A percentile compares a stretch with the other conserved stretches of the same genome.
These are phyloP conservation scores for Backusella morwellensis DNA, from an alignment of 192 early-diverging fungal genomes.

Conservation along the genomic window DNA sequence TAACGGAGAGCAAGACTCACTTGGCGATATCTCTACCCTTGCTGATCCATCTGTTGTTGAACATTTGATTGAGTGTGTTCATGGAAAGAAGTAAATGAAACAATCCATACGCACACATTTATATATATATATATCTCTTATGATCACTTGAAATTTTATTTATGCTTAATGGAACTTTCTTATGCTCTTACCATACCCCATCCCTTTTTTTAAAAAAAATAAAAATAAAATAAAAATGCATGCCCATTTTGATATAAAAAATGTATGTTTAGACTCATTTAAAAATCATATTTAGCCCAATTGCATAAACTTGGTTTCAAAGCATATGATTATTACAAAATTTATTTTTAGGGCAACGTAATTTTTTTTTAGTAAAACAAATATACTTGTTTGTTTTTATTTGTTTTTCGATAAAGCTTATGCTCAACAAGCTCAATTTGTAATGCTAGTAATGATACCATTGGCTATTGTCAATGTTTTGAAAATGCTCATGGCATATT, in stretches of 20 bases:
- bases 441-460: background rate
- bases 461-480: background rate
- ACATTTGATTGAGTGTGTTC: constrained; percentile 15
- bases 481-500: background rate
- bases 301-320: background rate
- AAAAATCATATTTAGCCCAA: background rate
- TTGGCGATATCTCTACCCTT: constrained; percentile 89
- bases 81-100: constrained; percentile 1
- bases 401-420: background rate
- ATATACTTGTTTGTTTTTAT: background rate
- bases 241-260: background rate
- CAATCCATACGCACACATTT: background rate
- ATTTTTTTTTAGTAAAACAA: background rate
- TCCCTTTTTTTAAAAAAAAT: background rate
- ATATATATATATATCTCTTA: background rate
- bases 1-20: constrained; percentile 73
- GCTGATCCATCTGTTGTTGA: constrained; percentile 65
- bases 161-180: background rate
- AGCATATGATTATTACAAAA: background rate
- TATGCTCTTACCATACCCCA: background rate
- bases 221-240: constrained; percentile 5
- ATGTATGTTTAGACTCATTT: background rate
- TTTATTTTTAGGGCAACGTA: background rate
- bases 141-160: background rate
- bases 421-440: background rate